Base-by-base conservation (phyloP, 2,329 filamentous ascomycete genomes). In the Raffaelea deltoideospora region DNA sequence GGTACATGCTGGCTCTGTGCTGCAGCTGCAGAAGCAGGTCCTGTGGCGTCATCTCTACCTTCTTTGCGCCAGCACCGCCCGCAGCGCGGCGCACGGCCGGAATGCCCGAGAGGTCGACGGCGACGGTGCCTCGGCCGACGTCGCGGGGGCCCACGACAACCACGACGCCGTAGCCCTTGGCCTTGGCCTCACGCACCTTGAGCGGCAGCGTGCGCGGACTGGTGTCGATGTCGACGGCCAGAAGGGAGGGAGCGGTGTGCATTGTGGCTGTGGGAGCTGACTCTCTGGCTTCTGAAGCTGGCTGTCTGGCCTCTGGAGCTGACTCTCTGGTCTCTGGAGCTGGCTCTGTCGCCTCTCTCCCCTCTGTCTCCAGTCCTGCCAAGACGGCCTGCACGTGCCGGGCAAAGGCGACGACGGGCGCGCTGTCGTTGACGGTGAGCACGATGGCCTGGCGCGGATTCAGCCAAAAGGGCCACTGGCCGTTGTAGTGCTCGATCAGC, bases 381-480 rank as follows among this genome's bases (percentile, higher is more conserved):
- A 76, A 58, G 6, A 70, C 52, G 33, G 69, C 57, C 39, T 65
- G 62, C 6, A 64, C 56, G 30, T 57, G 53, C 40, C 52, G 61
- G 18, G 58, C 69, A 61, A 57, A 71, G 1, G 54, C 53, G 10
- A 77, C 41, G 1, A 78, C 64, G 1, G 64, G 58, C 4, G 63
- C 57, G 5, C 64, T 67, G 34, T 76, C 65, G 48, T 81, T 85
- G 37, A 88, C 67, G 0, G 81, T 80, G 23, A 90, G 56, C 38
- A 93, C 69, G 32, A 79, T 72, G 30, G 73, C 77, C 50, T 90
- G 86, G 6, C 76, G 72, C 1, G 85, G 85, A 38, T 81, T 87
- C 10, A 93, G 64, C 86, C 85, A 93, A 53, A 93, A 88, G 4
- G 85, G 85, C 73, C 83, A 92, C 40, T 68, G 70, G 14, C 82